Conservation (phyloP, 2,329 filamentous ascomycete genomes). For the Capronia epimyces region DNA sequence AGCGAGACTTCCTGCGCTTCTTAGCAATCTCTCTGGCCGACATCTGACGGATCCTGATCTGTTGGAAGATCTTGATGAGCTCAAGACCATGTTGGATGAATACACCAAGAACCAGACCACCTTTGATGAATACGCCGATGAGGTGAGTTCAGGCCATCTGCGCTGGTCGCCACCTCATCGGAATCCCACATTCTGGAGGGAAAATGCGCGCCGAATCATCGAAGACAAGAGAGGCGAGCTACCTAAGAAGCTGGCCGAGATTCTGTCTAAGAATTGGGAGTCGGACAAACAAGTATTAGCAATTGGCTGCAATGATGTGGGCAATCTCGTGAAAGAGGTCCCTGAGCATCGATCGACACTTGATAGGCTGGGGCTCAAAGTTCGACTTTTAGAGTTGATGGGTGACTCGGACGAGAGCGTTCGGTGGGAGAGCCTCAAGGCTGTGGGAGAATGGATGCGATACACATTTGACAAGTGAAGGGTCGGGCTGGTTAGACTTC, state of each 20-base stretch:
- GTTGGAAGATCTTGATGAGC: constrained; percentile 44
- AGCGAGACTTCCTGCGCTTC: constrained; percentile 65
- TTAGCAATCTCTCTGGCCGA: constrained; percentile 52
- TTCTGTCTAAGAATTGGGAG: constrained; percentile 75
- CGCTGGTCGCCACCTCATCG: constrained; percentile 91
- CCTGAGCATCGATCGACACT: constrained; percentile 74
- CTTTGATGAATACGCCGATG: constrained; percentile 67
- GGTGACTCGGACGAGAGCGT: constrained; percentile 80
- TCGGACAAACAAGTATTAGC: constrained; percentile 81
- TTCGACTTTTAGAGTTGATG: constrained; percentile 89
- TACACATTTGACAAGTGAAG: constrained; percentile 57
- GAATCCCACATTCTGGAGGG: constrained; percentile 81
- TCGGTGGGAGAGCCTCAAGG: constrained; percentile 84
- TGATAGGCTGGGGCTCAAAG: constrained; percentile 80
- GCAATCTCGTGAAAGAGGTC: constrained; percentile 80
- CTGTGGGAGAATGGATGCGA: constrained; percentile 71
- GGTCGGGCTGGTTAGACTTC: background rate
- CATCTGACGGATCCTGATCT: constrained; percentile 48
- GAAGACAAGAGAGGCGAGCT: constrained; percentile 76
- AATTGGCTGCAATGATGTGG: constrained; percentile 88
- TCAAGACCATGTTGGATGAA: constrained; percentile 70
- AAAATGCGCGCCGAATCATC: constrained; percentile 81
- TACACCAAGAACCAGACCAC: constrained; percentile 68
- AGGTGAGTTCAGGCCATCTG: constrained; percentile 78
- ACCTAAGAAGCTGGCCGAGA: constrained; percentile 75